Evolutionary conservation across 192 early-diverging fungal species (phyloP).

Genomic region (Coemansia sp.): DNA sequence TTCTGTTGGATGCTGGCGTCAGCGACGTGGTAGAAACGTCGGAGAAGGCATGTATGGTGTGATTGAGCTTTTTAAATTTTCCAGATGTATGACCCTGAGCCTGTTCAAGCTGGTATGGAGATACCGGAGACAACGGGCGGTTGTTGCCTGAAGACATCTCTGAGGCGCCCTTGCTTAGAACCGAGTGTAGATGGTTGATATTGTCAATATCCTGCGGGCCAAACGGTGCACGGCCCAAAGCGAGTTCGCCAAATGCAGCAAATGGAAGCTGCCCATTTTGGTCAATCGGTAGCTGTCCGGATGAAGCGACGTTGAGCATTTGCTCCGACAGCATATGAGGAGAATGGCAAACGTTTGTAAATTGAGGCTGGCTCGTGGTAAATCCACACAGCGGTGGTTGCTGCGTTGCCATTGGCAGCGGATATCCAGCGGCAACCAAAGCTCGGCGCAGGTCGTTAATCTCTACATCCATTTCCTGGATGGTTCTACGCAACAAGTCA

Average conservation of each 20-base stretch:
- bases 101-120: conserved; percentile 50
- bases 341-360: conserved; percentile 30
- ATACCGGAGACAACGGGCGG: conserved; percentile 48
- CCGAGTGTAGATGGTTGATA: conserved; percentile 41
- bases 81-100: conserved; percentile 32
- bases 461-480: conserved; percentile 54
- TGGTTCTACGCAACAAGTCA: conserved; percentile 44
- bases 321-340: conserved; percentile 36
- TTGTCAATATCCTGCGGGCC: conserved; percentile 34
- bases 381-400: conserved; percentile 38
- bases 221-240: conserved; percentile 32
- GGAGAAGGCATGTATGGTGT: background rate
- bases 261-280: conserved; percentile 33
- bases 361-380: conserved; percentile 19
- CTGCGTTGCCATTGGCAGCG: conserved; percentile 45
- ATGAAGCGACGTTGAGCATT: conserved; percentile 22
- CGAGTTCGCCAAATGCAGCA: conserved; percentile 33
- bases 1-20: background rate
- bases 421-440: conserved; percentile 52
- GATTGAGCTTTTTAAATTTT: conserved; percentile 33
- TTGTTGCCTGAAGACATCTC: conserved; percentile 16
- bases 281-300: conserved; percentile 30
- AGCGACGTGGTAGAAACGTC: background rate
- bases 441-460: conserved; percentile 52
- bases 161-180: conserved; percentile 26